These are phyloP conservation scores for Pascua sp. DNA, from an alignment of 1,284 basidiomycete species.

Conservation along the genomic window DNA sequence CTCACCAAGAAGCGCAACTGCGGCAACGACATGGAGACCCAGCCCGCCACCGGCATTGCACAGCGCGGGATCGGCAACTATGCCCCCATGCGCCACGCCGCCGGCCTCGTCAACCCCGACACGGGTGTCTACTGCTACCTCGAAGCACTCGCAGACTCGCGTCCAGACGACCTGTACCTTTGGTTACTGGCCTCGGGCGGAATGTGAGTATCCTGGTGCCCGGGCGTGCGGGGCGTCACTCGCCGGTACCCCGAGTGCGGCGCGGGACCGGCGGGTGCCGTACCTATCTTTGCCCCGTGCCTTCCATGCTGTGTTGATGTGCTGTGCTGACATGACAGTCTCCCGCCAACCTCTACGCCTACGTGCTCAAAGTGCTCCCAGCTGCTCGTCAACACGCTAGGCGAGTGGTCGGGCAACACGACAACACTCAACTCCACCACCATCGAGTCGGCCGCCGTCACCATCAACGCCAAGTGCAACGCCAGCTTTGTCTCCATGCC, in stretches of 20 bases:
- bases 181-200: constrained; percentile 42
- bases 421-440: constrained; percentile 37
- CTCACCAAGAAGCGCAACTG: constrained; percentile 36
- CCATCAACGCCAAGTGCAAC: constrained; percentile 39
- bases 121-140: constrained; percentile 45
- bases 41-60: constrained; percentile 28
- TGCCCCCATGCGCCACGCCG: constrained; percentile 36
- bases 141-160: constrained; percentile 29
- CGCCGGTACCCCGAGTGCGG: not conserved
- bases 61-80: constrained; percentile 42
- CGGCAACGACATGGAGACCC: constrained; percentile 29
- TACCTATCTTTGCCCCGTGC: not conserved
- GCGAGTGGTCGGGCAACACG: constrained; percentile 20
- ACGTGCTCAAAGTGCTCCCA: constrained; percentile 45
- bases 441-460: constrained; percentile 26
- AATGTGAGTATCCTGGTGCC: constrained; percentile 29
- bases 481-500: constrained; percentile 24
- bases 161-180: constrained; percentile 47
- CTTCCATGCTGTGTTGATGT: not conserved
- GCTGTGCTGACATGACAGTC: constrained; percentile 15
- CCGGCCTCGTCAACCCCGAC: constrained; percentile 28
- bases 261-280: no score
- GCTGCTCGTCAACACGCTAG: constrained; percentile 35
- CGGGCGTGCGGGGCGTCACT: no score
- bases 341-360: constrained; percentile 36